Percentiles rank a stretch among this genome's conserved stretches.
These are phyloP conservation scores for Cicer chorassanicum DNA, from an alignment of 306 rosid species.

Conservation along the genomic window DNA sequence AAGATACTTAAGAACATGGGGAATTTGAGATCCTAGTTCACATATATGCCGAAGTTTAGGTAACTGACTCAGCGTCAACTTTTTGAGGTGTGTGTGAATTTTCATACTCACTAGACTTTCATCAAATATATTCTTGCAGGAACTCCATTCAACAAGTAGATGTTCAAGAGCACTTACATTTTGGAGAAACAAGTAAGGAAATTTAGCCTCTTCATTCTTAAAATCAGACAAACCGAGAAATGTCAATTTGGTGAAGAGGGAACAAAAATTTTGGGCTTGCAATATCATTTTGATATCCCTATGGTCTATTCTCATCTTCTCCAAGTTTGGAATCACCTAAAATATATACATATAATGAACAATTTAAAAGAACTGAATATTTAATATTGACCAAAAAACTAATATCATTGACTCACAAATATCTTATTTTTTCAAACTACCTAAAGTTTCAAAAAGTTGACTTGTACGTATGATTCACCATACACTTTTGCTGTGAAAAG, in stretches of 20 bases:
- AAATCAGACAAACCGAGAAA: neutral
- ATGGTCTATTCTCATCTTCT: neutral
- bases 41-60: neutral
- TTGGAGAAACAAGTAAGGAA: slow-evolving; percentile 7
- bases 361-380: too few species aligned
- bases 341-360: neutral
- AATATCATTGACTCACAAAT: too few species aligned
- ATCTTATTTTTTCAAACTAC: too few species aligned
- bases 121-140: slow-evolving; percentile 12
- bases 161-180: neutral
- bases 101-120: neutral
- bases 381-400: too few species aligned
- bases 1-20: neutral
- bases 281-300: neutral
- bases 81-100: neutral
- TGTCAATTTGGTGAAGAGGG: neutral
- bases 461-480: neutral
- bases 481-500: neutral
- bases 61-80: neutral
- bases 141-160: neutral
- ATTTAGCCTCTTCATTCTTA: neutral
- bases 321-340: neutral
- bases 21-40: neutral
- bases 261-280: neutral
- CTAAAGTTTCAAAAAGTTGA: too few species aligned